phyloP scores from a whole-genome alignment of 306 rosid species.

The Quercus ilex region DNA sequence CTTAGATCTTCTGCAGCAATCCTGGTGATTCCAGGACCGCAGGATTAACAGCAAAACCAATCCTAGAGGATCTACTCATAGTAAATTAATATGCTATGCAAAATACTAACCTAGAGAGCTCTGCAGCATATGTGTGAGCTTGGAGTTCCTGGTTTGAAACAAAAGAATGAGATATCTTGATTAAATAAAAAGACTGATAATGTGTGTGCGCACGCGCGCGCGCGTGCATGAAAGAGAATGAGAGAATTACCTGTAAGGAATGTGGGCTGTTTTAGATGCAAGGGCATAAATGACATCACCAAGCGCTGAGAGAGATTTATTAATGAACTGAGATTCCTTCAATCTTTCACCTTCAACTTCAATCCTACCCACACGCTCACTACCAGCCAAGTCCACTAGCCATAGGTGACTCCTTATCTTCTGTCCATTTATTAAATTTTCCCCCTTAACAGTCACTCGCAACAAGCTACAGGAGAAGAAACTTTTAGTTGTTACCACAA shows the following conservation, averaged over 20 bases:
- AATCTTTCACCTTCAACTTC: constrained; percentile 98
- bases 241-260: constrained; percentile 79
- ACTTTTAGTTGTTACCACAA: constrained; percentile 18
- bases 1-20: neutral
- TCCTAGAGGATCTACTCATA: constrained; percentile 3
- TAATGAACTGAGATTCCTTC: constrained; percentile 94
- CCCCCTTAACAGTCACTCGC: constrained; percentile 78
- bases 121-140: constrained; percentile 93
- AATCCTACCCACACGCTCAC: constrained; percentile 95
- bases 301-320: constrained; percentile 92
- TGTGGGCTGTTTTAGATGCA: constrained; percentile 82
- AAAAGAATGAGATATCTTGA: constrained; percentile 17
- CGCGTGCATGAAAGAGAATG: neutral
- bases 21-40: neutral
- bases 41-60: neutral
- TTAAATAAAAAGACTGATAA: constrained; percentile 4
- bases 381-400: constrained; percentile 99
- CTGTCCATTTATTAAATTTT: constrained; percentile 71
- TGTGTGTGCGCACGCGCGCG: too few relatives aligned
- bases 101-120: constrained; percentile 82
- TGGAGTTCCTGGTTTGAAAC: constrained; percentile 71
- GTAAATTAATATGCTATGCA: constrained; percentile 1
- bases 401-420: constrained; percentile 88
- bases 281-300: constrained; percentile 96
- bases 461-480: constrained; percentile 61